Percentiles rank a stretch among this genome's conserved stretches.
phyloP scores from a whole-genome alignment of 2,329 filamentous ascomycete genomes.

The Penicillium sp. region DNA sequence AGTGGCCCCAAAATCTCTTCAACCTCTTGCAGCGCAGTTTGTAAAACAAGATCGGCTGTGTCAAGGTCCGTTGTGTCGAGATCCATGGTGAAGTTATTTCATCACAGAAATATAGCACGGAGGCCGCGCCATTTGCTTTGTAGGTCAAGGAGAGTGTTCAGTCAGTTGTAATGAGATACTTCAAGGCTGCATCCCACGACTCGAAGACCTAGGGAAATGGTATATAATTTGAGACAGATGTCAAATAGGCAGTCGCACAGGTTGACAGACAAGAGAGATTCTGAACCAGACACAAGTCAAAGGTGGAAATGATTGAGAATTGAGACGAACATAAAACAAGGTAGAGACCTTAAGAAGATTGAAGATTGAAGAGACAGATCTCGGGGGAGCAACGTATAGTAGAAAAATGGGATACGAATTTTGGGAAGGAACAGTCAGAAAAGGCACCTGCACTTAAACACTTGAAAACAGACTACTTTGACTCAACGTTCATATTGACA shows the following conservation, averaged over 20 bases:
- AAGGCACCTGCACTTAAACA: background rate
- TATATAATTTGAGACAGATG: background rate
- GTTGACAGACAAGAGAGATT: background rate
- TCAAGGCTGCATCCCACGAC: background rate
- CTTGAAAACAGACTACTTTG: no score
- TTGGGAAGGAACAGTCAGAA: background rate
- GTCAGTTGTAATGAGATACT: background rate
- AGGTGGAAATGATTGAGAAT: no score
- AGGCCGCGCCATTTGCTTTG: background rate
- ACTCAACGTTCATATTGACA: background rate
- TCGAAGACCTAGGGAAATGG: background rate
- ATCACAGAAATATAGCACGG: background rate
- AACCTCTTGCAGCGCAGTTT: background rate
- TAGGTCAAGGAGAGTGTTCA: background rate
- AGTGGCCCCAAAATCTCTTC: background rate
- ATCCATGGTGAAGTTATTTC: background rate
- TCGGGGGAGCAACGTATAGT: no score
- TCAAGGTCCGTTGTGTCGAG: background rate
- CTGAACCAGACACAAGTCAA: background rate
- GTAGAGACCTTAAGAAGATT: no score
- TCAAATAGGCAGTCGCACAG: background rate
- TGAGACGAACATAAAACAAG: background rate
- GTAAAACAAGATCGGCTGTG: background rate
- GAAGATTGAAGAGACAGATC: background rate
- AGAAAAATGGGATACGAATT: no score